Base-by-base conservation (phyloP, 306 rosid species). In the Cucumis cinereus region DNA sequence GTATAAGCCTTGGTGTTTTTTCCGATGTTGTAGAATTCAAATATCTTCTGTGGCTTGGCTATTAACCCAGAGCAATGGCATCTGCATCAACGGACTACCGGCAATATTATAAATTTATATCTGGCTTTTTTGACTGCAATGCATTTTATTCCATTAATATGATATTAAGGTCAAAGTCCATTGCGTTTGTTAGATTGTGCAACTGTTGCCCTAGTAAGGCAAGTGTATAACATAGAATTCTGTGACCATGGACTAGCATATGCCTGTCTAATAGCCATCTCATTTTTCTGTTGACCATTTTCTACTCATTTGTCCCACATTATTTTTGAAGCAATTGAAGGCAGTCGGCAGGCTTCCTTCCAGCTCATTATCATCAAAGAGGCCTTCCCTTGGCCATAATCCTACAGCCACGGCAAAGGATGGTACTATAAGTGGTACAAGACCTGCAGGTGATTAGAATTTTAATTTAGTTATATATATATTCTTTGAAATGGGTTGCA, bases 311-410 rank as follows among this genome's bases (percentile, higher is more conserved):
- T 50, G 41, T 23, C 57, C 73, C 38, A 55, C n/a, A 35, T 38
- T 88, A 67, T 73, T 86, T 82, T 66, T 79, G 75, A 87, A 86
- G 85, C 92, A 62, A 62, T 80, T 89, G 17, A 95, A 85, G 88
- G 77, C 78, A 78, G 80, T 47, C 23, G 82, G 74, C 69, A 92
- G 83, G 84, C 84, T 85, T 69, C 83, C 61, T 79, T 78, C 90
- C n/a, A 83, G 79, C 88, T 79, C 93, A 80, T 66, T 85, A 53
- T 33, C 83, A 58, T 76, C 84, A 38, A 80, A 90, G 84, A 95
- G 92, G 85, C 90, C 84, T 58, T 92, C 95, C 15, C 59, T 88
- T 23, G 86, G 94, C 45, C 82, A 78, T 74, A 77, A 57, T 24
- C 88, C 69, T 81, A 30, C 75, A 75, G 84, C 81, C 79, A 49